Base-by-base conservation (phyloP, 2,329 filamentous ascomycete species). In the Claviceps sp. region DNA sequence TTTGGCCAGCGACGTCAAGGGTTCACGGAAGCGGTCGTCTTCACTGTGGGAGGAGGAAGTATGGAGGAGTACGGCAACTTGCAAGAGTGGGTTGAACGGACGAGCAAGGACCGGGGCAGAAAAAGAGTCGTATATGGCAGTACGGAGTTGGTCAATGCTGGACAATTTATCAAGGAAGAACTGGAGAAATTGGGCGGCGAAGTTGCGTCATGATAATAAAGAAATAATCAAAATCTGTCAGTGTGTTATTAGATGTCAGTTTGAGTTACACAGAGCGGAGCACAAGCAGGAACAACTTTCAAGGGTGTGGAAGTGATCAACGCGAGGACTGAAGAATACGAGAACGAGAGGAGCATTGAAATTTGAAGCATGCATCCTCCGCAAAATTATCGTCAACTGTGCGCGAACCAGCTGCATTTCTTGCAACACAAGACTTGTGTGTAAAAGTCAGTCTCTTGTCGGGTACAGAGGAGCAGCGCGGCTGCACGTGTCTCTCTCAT, bases 41-140 rank as follows among this genome's bases (percentile, higher is more conserved):
- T 96, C 64, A 91, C 88, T 0, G 88, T 94, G 3, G 93, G 93
- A 4, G 93, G 94, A 47, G 93, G 93, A 43, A 96, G 89, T 65
- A 97, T 98, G 87, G 93, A 98, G 60, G 93, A 98, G 67, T 98
- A 97, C 65, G 91, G 90, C 20, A 98, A 98, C 67, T 67, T 98
- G 65, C 88, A 95, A 65, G 93, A 97, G 64, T 98, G 93, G 93
- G 88, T 91, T 5, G 82, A 81, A 66, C 78, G 91, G 57, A 89
- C 88, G 4, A 74, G 76, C 47, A 81, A 81, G 14, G 78, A 79
- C 52, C 77, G 81, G 8, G 76, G 80, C 22, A 85, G 81, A 66
- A 85, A 87, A 68, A 78, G 89, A 57, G 86, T 98, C 9, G 86
- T 97, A 1, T 98, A 98, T 67, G 93, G 93, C 18, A 95, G 89